Conservation (phyloP, 1,284 basidiomycete genomes). For the Moesziomyces sp. region DNA sequence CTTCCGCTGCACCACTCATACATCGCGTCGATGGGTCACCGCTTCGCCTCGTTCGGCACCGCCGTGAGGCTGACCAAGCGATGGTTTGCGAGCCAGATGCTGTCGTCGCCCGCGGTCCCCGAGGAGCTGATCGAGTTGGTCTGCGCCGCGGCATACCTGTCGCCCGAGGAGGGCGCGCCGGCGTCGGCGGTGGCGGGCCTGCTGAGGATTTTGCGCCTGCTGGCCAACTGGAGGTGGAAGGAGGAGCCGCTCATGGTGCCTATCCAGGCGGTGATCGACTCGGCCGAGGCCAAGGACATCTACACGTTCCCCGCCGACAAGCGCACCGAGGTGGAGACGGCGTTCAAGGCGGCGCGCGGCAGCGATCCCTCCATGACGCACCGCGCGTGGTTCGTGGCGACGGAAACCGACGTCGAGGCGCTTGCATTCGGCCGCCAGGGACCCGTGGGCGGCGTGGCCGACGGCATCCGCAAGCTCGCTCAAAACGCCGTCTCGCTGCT, state of each 20-base stretch:
- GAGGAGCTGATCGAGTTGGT: constrained; percentile 86
- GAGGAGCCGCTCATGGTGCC: constrained; percentile 72
- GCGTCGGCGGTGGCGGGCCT: constrained; percentile 76
- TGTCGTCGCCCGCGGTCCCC: constrained; percentile 76
- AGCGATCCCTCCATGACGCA: constrained; percentile 63
- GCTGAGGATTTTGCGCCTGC: constrained; percentile 77
- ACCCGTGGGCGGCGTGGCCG: constrained; percentile 52
- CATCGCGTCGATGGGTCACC: constrained; percentile 82
- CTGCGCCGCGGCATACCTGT: constrained; percentile 75
- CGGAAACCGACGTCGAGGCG: constrained; percentile 81
- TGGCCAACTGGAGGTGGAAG: constrained; percentile 83
- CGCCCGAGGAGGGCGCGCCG: constrained; percentile 67
- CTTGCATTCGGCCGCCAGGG: constrained; percentile 75
- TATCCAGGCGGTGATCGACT: constrained; percentile 58
- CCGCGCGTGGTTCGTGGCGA: constrained; percentile 83
- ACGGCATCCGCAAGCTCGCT: constrained; percentile 55
- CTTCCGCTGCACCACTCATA: constrained; percentile 86
- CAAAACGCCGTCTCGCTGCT: constrained; percentile 45
- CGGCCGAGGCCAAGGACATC: constrained; percentile 51
- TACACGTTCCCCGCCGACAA: constrained; percentile 68
- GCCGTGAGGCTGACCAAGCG: constrained; percentile 89
- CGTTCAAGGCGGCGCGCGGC: constrained; percentile 68
- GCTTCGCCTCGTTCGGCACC: constrained; percentile 81
- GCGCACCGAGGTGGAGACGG: constrained; percentile 75
- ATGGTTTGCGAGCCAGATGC: constrained; percentile 91